A percentile compares a stretch with the other conserved stretches of the same genome.
phyloP scores from a whole-genome alignment of 1,139 yeast species.

The Blastobotrys proliferans region DNA sequence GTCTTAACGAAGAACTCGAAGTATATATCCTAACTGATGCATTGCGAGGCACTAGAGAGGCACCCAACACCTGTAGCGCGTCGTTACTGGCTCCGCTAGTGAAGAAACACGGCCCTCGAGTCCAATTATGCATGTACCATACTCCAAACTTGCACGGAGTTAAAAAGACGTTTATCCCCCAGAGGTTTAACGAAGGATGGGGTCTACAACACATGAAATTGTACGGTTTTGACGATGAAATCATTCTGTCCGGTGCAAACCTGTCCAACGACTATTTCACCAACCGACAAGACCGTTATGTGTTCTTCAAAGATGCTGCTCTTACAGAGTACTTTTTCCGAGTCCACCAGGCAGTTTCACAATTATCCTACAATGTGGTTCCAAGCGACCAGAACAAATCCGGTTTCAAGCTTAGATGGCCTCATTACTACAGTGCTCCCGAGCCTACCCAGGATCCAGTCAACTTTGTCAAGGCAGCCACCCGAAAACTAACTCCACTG shows the following conservation, averaged over 20 bases:
- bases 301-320: slow-evolving; percentile 53
- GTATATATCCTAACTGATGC: slow-evolving; percentile 82
- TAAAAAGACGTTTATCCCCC: slow-evolving; percentile 64
- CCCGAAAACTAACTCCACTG: slow-evolving; percentile 54
- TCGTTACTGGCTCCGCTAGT: slow-evolving; percentile 65
- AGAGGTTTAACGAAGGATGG: slow-evolving; percentile 80
- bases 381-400: slow-evolving; percentile 18
- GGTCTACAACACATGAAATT: slow-evolving; percentile 98
- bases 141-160: slow-evolving; percentile 82
- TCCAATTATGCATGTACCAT: slow-evolving; percentile 79
- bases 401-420: slow-evolving; percentile 69
- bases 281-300: slow-evolving; percentile 93
- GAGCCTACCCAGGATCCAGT: slow-evolving; percentile 64
- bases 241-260: slow-evolving; percentile 87
- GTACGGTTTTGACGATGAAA: slow-evolving; percentile 90
- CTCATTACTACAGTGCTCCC: slow-evolving; percentile 45
- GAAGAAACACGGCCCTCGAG: slow-evolving; percentile 62
- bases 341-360: slow-evolving; percentile 62
- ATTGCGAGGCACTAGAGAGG: slow-evolving; percentile 87
- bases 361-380: slow-evolving; percentile 66
- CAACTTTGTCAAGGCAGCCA: slow-evolving; percentile 57
- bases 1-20: slow-evolving; percentile 53
- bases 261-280: slow-evolving; percentile 87
- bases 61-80: slow-evolving; percentile 77
- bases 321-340: slow-evolving; percentile 70